Base-by-base conservation (phyloP, 257 asterid genomes). In the Thymus mandschuricus region DNA sequence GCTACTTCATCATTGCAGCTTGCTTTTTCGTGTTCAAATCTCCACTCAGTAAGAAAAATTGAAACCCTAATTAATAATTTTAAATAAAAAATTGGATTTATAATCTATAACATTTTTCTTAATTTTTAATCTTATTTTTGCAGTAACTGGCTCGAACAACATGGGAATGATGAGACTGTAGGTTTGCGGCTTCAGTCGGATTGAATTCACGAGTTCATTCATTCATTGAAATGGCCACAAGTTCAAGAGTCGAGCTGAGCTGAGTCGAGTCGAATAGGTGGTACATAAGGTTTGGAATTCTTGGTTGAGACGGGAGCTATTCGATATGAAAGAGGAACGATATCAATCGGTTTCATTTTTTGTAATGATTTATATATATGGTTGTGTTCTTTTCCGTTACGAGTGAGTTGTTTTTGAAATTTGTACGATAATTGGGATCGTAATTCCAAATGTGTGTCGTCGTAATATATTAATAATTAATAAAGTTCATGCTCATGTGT, bases 1-100 rank as follows among this genome's bases (percentile, higher is more conserved):
- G 95, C 79, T 93, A 93, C 71, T 55, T 83, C 10, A 85, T 82
- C 30, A 87, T 93, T 38, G 88, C 86, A 55, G 84, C 88, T 1
- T 81, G 89, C 76, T 91, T 93, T 66, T 93, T 93, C 60, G 80
- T 93, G 41, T 84, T 31, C 65, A 72, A 67, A 67, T 49, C 70
- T 8, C 87, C 95, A 41, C 77, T 48, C 28, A 10, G 97, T 87
- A 86, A 79, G 89, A 10, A 57, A 29, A 68, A 21, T 21, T 21
- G 21, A 11, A 51, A 27, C 11, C 70, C 63, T 68, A 48, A 40
- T 10, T 10, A 38, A 2, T 30, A 10, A 15, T 5, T 50, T 5
- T 1, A 50, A 50, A 4, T 13, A 3, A 11, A 11, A 9, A 1
- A 21, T 28, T 3, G 27, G 1, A n/a, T 55, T 68, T 28, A 68